phyloP scores from a whole-genome alignment of 768 basidiomycete genomes.

The Mycena rosella region DNA sequence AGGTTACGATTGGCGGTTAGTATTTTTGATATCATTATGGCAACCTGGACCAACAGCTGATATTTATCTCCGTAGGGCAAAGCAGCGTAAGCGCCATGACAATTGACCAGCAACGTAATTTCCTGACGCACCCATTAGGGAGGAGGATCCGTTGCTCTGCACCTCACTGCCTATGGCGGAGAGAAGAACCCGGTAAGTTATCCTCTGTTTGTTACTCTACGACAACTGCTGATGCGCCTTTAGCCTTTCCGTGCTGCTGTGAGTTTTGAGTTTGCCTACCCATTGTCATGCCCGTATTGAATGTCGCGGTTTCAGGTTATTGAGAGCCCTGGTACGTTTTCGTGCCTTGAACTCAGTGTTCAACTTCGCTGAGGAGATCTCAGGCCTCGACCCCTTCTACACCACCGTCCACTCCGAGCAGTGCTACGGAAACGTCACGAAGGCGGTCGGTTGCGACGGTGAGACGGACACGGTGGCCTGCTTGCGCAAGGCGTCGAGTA shows the following conservation, averaged over 20 bases:
- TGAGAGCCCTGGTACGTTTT: constrained; percentile 33
- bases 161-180: constrained; percentile 36
- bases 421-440: constrained; percentile 36
- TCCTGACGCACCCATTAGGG: constrained; percentile 23
- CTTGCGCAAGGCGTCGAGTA: constrained; percentile 32
- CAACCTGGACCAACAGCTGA: not conserved
- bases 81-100: constrained; percentile 47
- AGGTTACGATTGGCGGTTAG: constrained; percentile 44
- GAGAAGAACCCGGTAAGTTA: constrained; percentile 33
- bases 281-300: not conserved
- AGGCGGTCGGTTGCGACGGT: constrained; percentile 32
- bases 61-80: constrained; percentile 40
- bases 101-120: not conserved
- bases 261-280: not conserved
- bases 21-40: not conserved
- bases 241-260: constrained; percentile 40
- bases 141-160: constrained; percentile 34
- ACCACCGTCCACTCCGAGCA: constrained; percentile 30
- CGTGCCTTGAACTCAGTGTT: not conserved
- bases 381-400: constrained; percentile 37
- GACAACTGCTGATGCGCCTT: not conserved
- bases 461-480: constrained; percentile 30
- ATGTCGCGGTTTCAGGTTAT: constrained; percentile 10
- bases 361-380: not conserved
- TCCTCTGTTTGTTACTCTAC: not conserved